Evolutionary conservation across 2,329 filamentous ascomycete genomes (phyloP).

Genomic region (Clarireedia homoeocarpa): DNA sequence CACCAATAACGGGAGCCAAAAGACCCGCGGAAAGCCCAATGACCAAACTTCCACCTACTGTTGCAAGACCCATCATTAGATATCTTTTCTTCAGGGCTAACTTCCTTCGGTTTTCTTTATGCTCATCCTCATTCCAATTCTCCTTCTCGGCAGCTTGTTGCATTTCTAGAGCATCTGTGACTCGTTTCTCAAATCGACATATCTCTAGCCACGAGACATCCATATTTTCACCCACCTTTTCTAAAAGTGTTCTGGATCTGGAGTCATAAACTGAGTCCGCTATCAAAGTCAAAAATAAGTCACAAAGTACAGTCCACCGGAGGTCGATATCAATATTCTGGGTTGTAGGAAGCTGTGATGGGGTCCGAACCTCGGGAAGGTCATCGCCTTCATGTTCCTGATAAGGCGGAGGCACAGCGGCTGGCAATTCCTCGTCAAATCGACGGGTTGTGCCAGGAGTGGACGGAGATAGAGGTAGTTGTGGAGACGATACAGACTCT

Average conservation of each 20-base stretch:
- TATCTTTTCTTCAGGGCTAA: slow-evolving; percentile 73
- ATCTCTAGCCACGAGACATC: slow-evolving; percentile 87
- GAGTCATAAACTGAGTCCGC: slow-evolving; percentile 92
- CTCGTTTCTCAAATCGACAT: slow-evolving; percentile 91
- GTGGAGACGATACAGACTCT: slow-evolving; percentile 32
- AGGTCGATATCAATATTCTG: slow-evolving; percentile 91
- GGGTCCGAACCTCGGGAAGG: slow-evolving; percentile 70
- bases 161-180: slow-evolving; percentile 96
- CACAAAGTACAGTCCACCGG: slow-evolving; percentile 93
- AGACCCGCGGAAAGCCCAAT: slow-evolving; percentile 92
- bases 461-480: slow-evolving; percentile 7
- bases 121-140: slow-evolving; percentile 95
- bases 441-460: slow-evolving; percentile 7
- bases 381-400: slow-evolving; percentile 59
- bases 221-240: slow-evolving; percentile 72
- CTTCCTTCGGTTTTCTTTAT: slow-evolving; percentile 82
- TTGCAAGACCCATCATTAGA: slow-evolving; percentile 93
- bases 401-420: slow-evolving; percentile 50
- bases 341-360: slow-evolving; percentile 72
- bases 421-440: slow-evolving; percentile 37
- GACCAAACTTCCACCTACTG: slow-evolving; percentile 87
- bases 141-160: slow-evolving; percentile 90
- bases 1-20: slow-evolving; percentile 87
- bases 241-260: slow-evolving; percentile 75
- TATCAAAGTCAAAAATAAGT: slow-evolving; percentile 90